These are phyloP conservation scores for Ulvella scutata DNA, from an alignment of 139 green algal species.

Conservation along the genomic window DNA sequence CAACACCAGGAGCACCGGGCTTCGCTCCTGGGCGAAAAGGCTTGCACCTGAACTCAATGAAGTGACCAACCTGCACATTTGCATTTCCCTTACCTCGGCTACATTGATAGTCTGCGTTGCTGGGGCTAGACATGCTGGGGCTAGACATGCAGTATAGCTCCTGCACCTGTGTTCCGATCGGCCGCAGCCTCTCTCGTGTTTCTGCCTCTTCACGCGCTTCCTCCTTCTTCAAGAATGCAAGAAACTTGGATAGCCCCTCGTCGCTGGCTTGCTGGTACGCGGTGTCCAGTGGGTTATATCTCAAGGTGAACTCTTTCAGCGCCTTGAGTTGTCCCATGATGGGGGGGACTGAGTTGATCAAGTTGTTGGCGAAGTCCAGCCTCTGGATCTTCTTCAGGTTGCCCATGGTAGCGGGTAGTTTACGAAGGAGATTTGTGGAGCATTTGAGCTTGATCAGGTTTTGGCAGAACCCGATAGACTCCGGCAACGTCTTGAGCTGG, in stretches of 20 bases:
- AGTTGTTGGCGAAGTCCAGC: constrained; percentile 54
- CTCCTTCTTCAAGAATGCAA: constrained; percentile 70
- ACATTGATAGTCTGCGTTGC: no score
- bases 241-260: constrained; percentile 54
- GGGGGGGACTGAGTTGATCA: constrained; percentile 36
- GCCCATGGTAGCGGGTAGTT: constrained; percentile 47
- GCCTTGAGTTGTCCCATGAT: constrained; percentile 53
- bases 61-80: constrained; percentile 19
- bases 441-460: constrained; percentile 55
- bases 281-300: constrained; percentile 25
- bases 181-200: constrained; percentile 73
- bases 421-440: constrained; percentile 53
- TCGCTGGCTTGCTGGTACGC: constrained; percentile 15
- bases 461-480: constrained; percentile 45
- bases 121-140: no score
- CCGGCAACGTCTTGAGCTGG: constrained; percentile 47
- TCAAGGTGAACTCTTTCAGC: constrained; percentile 63
- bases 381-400: constrained; percentile 47
- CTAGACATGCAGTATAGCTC: no score
- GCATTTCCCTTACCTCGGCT: no score
- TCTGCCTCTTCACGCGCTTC: constrained; percentile 60
- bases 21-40: not conserved
- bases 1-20: not conserved
- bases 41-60: constrained; percentile 30
- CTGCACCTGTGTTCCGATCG: constrained; percentile 50